phyloP scores from a whole-genome alignment of 345 rosid species.

The Balakata baccata region DNA sequence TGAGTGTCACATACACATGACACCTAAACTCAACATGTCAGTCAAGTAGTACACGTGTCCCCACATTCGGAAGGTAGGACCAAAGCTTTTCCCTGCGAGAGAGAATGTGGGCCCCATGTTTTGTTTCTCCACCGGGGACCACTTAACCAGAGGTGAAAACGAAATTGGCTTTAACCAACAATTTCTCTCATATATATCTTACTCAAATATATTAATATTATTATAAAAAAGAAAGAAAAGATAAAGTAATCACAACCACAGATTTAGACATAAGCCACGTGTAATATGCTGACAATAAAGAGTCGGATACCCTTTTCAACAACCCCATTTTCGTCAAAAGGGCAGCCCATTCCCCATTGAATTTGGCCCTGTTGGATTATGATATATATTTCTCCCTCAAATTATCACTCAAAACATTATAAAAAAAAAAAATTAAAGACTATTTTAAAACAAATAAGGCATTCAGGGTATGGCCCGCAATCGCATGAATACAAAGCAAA shows the following conservation, averaged over 20 bases:
- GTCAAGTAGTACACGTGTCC: neutral
- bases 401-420: too few relatives aligned
- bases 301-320: slow-evolving; percentile 21
- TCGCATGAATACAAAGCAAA: too few relatives aligned
- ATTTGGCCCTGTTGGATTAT: too few relatives aligned
- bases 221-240: neutral
- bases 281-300: slow-evolving; percentile 11
- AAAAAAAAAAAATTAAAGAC: too few relatives aligned
- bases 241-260: slow-evolving; percentile 11
- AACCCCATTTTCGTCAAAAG: slow-evolving; percentile 7
- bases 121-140: neutral
- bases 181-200: neutral
- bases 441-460: too few relatives aligned
- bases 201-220: neutral
- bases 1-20: too few relatives aligned
- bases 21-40: neutral
- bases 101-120: neutral
- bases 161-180: neutral
- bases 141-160: neutral
- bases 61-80: neutral
- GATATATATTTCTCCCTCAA: too few relatives aligned
- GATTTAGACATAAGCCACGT: slow-evolving; percentile 11
- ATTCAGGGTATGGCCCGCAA: too few relatives aligned
- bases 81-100: neutral
- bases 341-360: too few relatives aligned